phyloP scores from a whole-genome alignment of 75 land plant genomes.

The Cryptomeria japonica region DNA sequence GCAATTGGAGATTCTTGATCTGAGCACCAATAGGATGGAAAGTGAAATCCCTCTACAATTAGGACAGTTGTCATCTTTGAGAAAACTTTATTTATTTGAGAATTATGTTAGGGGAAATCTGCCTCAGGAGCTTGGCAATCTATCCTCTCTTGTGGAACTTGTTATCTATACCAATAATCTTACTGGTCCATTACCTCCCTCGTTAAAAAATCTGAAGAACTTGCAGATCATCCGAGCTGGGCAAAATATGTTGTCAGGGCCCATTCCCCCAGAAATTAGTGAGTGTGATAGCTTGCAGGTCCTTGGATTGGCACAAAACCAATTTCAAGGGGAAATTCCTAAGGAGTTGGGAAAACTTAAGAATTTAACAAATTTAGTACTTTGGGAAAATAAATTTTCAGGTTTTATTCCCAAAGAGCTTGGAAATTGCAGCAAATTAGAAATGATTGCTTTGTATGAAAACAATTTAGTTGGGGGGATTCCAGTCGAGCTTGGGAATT shows the following conservation, averaged over 20 bases:
- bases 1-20: conserved; percentile 52
- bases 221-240: conserved; percentile 52
- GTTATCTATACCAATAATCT: conserved; percentile 46
- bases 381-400: conserved; percentile 58
- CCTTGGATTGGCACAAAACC: conserved; percentile 71
- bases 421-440: conserved; percentile 55
- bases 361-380: conserved; percentile 44
- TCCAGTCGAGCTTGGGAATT: conserved; percentile 61
- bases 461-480: conserved; percentile 66
- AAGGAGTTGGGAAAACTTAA: conserved; percentile 58
- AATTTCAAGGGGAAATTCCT: conserved; percentile 60
- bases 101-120: conserved; percentile 54
- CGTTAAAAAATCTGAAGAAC: conserved; percentile 60
- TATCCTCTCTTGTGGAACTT: conserved; percentile 42
- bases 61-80: conserved; percentile 30
- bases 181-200: conserved; percentile 53
- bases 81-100: conserved; percentile 48
- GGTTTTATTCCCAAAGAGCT: conserved; percentile 73
- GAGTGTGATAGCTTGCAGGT: conserved; percentile 45
- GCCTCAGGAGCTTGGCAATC: conserved; percentile 54
- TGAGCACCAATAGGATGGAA: conserved; percentile 57
- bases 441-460: conserved; percentile 59
- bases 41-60: conserved; percentile 49
- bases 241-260: conserved; percentile 61
- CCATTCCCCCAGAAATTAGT: conserved; percentile 61